Evolutionary conservation across 2,329 filamentous ascomycete species (phyloP).

Genomic region (Diaporthe batatas): DNA sequence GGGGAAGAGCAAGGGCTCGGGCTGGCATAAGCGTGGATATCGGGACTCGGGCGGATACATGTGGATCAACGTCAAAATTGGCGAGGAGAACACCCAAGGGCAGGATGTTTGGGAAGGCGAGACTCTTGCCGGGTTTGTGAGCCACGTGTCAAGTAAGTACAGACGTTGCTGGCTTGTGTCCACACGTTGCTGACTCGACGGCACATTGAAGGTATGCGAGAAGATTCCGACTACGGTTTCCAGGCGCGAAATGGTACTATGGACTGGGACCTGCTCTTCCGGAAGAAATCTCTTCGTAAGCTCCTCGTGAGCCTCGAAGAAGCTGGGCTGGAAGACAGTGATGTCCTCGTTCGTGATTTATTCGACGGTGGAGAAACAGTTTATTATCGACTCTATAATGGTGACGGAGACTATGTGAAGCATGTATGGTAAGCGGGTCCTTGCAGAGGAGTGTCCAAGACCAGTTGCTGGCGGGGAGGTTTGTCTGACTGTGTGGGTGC

Average conservation of each 20-base stretch:
- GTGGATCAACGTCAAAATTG: conserved; percentile 12
- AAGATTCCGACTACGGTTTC: background rate
- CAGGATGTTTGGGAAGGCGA: background rate
- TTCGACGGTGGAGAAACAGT: conserved; percentile 20
- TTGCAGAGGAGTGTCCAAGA: background rate
- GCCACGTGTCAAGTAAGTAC: background rate
- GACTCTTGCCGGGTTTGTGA: background rate
- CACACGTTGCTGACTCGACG: background rate
- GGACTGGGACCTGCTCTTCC: conserved; percentile 27
- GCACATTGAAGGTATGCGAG: background rate
- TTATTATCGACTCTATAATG: conserved; percentile 12
- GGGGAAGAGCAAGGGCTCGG: background rate
- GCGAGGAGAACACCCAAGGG: background rate
- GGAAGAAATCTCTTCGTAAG: conserved; percentile 12
- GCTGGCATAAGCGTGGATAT: conserved; percentile 7
- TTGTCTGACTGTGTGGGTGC: no score
- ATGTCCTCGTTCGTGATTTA: conserved; percentile 28
- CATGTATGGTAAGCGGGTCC: background rate
- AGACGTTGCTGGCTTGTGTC: background rate
- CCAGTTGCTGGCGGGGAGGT: no score
- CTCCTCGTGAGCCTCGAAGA: background rate
- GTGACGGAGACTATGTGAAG: background rate
- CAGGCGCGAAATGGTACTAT: background rate
- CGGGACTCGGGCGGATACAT: background rate
- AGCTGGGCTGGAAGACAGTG: background rate